Base-by-base conservation (phyloP, 78 protist species). In the Tieghemostelium lacteum region DNA sequence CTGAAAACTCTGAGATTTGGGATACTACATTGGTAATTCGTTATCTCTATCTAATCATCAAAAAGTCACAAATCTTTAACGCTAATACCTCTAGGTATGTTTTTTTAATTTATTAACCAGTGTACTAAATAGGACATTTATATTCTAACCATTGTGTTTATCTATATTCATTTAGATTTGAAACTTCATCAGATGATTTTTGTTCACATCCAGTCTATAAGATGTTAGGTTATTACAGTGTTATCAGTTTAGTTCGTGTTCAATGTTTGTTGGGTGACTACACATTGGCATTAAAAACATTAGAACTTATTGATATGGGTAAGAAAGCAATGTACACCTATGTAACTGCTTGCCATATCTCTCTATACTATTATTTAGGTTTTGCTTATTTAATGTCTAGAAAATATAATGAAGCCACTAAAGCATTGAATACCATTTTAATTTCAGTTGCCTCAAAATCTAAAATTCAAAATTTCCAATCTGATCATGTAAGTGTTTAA, bases 251-350 rank as follows among this genome's bases (percentile, higher is more conserved):
- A 78, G 86, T 94, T n/a, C 96, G 98, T 40, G 64, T 95, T 63
- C 97, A 97, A 83, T 73, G 93, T 73, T 64, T 97, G 42, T 87
- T 97, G n/a, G 97, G 93, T 26, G 98, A 97, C 70, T 97, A 95
- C 86, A 61, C 71, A 55, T 24, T 57, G 6, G 95, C 97, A 0
- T 86, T 97, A 24, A 26, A 78, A 71, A 57, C 92, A 37, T 34
- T 95, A 8, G 95, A 73, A 52, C 24, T 66, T 22, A 67, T 97
- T 34, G 95, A 97, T 50, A 72, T 97, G 75, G 75, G 75, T 74
- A 66, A 76, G 36, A 88, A 67, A 64, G 86, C 78, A 19, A 71
- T 95, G 85, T 87, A 67, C 76, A 71, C 88, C 29, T 83, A 40
- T 33, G 96, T 94, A 14, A 87, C 96, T 17, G 87, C 96, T n/a